phyloP scores from a whole-genome alignment of 495 filamentous ascomycete genomes.

The Aspergillus indologenus region DNA sequence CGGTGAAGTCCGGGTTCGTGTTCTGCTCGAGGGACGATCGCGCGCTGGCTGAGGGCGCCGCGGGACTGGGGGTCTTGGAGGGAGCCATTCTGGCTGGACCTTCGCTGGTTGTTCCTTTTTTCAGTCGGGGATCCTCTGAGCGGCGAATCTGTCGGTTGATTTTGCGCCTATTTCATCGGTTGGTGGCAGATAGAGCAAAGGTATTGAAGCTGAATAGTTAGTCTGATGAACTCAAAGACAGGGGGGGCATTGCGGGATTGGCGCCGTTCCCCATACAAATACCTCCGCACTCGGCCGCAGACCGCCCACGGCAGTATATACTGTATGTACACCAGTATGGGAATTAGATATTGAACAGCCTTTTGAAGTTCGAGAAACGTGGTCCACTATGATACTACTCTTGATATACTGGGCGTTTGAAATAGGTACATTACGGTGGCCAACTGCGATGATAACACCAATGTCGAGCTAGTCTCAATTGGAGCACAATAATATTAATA shows the following conservation, averaged over 20 bases:
- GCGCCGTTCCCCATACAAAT: neutral
- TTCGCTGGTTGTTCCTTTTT: neutral
- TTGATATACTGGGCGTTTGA: neutral
- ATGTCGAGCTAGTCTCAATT: neutral
- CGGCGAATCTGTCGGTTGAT: too few species aligned
- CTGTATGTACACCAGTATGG: neutral
- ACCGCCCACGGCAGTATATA: conserved; percentile 3
- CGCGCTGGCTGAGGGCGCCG: conserved; percentile 31
- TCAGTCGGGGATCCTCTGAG: conserved; percentile 5
- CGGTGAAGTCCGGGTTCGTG: conserved; percentile 52
- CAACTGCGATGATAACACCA: neutral
- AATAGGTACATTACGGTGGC: neutral
- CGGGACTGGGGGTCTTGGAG: conserved; percentile 20
- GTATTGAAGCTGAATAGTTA: too few species aligned
- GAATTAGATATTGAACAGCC: too few species aligned
- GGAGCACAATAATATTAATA: neutral
- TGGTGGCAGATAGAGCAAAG: too few species aligned
- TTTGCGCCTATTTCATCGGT: too few species aligned
- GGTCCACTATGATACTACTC: too few species aligned
- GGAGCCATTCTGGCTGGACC: conserved; percentile 15
- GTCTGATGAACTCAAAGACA: too few species aligned
- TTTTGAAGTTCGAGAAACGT: neutral
- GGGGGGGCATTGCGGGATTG: too few species aligned
- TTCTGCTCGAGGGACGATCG: conserved; percentile 59
- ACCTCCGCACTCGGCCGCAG: neutral